Evolutionary conservation across 2,329 filamentous ascomycete species (phyloP), one percentile per base, ranked within the genome.

Genomic region (Rasamsonia emersonii): DNA sequence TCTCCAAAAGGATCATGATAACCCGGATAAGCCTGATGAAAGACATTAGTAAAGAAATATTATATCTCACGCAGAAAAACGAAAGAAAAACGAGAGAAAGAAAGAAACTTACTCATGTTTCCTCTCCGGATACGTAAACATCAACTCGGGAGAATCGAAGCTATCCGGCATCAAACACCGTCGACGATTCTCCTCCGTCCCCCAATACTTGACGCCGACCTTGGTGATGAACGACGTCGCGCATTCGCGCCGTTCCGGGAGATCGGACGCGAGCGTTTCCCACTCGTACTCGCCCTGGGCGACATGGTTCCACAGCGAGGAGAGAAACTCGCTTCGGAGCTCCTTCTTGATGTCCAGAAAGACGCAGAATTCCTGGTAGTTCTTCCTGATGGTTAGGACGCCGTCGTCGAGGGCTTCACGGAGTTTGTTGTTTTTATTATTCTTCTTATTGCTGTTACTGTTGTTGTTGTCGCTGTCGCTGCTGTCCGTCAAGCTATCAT

Each of bases 151-250:
- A n/a, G n/a, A n/a, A n/a, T n/a, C n/a, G n/a, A 49, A 23, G 11
- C 41, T 40, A 9, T 43, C 49, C 10, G 36, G 10, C 15, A 46
- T 27, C 6, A 51, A 33, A 26, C 45, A 44, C 24, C 40, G 42
- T 13, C 31, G 21, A 7, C 42, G 36, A 16, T 37, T 45, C 8
- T 30, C 18, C 11, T 39, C 24, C 2, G 25, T 36, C 8, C 47
- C 46, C 49, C 49, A 50, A 14, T 48, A 49, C 20, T 32, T 29
- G n/a, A 18, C 31, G 5, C 46, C 47, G 10, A 39, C 35, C 9
- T 29, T 21, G 3, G 39, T 38, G 7, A 51, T 26, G 9, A 49
- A 50, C 9, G 13, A 21, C 9, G 29, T 24, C n/a, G 45, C 43
- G 13, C 45, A 45, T 2, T 13, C 4, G 1, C 21, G 15, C 3